phyloP scores from a whole-genome alignment of 768 basidiomycete genomes.

The Lepiota venenata region DNA sequence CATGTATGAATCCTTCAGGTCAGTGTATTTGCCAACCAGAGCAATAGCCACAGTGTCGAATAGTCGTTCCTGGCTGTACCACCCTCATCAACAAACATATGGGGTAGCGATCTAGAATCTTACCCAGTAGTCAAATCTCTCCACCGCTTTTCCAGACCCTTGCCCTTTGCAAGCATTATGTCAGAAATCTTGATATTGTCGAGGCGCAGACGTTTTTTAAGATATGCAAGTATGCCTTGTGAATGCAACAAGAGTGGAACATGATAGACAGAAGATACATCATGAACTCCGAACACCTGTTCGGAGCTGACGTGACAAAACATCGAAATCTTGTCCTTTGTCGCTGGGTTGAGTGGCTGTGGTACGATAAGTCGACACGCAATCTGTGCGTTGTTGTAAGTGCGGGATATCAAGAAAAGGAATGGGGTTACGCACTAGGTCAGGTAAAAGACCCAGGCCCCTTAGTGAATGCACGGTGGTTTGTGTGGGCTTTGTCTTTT shows the following conservation, averaged over 20 bases:
- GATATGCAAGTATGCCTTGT: conserved; percentile 87
- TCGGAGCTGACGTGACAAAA: conserved; percentile 93
- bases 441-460: conserved; percentile 89
- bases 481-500: conserved; percentile 99
- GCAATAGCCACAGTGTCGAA: conserved; percentile 89
- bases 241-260: conserved; percentile 90
- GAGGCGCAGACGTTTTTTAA: conserved; percentile 80
- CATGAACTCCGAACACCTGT: conserved; percentile 93
- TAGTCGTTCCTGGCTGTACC: conserved; percentile 81
- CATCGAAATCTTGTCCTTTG: conserved; percentile 97
- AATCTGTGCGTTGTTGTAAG: conserved; percentile 49
- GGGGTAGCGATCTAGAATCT: conserved; percentile 15
- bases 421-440: conserved; percentile 64
- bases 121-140: conserved; percentile 79
- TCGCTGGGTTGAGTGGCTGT: conserved; percentile 75
- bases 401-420: neutral
- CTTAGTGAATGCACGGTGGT: conserved; percentile 93
- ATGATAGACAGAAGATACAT: conserved; percentile 95
- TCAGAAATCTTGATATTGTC: conserved; percentile 48
- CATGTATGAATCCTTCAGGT: conserved; percentile 98
- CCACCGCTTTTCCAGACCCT: conserved; percentile 72
- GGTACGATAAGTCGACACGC: conserved; percentile 86
- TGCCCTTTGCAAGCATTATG: conserved; percentile 59
- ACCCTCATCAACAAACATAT: neutral
- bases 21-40: conserved; percentile 96